Evolutionary conservation across 1,284 basidiomycete species (phyloP).

Genomic region (Dichomitus squalens): DNA sequence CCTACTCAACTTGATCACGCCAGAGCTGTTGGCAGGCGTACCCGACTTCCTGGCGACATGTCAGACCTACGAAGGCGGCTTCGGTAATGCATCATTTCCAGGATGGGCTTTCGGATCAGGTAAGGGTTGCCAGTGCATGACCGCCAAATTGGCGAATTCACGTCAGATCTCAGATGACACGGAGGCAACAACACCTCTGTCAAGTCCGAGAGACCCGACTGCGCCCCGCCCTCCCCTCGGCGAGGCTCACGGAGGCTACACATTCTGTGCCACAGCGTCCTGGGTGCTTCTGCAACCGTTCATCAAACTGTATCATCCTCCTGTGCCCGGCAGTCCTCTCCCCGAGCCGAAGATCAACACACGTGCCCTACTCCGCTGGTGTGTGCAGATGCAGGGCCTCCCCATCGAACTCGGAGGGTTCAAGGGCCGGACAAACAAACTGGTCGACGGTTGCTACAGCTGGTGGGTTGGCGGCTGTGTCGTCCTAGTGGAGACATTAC

Average conservation of each 20-base stretch:
- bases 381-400: conserved; percentile 83
- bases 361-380: conserved; percentile 77
- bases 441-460: conserved; percentile 98
- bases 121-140: conserved; percentile 1
- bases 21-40: conserved; percentile 76
- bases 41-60: conserved; percentile 75
- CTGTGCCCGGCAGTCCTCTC: background rate
- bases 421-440: conserved; percentile 92
- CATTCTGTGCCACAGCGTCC: conserved; percentile 88
- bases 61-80: conserved; percentile 98
- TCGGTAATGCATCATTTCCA: conserved; percentile 83
- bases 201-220: conserved; percentile 28
- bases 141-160: background rate
- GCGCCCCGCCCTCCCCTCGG: conserved; percentile 70
- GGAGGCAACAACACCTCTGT: background rate
- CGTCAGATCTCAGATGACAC: background rate
- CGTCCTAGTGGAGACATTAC: conserved; percentile 72
- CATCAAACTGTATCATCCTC: conserved; percentile 29
- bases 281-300: conserved; percentile 79
- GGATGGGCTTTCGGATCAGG: conserved; percentile 33
- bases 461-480: conserved; percentile 99
- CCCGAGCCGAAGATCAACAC: conserved; percentile 55
- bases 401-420: conserved; percentile 92
- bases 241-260: conserved; percentile 98
- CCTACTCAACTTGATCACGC: conserved; percentile 83